Evolutionary conservation across 2,329 filamentous ascomycete genomes (phyloP).

Genomic region (Talaromyces piceae): DNA sequence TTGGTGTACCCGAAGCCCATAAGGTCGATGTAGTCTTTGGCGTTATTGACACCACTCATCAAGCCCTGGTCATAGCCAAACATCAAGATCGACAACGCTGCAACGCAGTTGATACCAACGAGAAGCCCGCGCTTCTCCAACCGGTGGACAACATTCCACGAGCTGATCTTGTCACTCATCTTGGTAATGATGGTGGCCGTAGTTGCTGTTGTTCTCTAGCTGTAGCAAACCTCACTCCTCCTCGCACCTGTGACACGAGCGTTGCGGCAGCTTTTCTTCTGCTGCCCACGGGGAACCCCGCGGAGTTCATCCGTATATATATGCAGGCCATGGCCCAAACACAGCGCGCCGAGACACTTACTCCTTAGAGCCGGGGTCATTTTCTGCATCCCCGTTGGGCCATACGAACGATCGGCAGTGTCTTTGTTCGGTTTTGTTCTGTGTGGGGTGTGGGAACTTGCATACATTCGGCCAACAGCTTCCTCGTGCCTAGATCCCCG

Average conservation of each 20-base stretch:
- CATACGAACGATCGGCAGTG: background rate
- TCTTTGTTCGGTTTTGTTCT: background rate
- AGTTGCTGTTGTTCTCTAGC: no score
- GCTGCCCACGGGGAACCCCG: background rate
- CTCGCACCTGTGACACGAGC: background rate
- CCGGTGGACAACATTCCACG: constrained; percentile 46
- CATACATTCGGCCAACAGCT: background rate
- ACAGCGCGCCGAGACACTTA: background rate
- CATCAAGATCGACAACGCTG: constrained; percentile 61
- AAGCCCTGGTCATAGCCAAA: constrained; percentile 53
- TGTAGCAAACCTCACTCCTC: no score
- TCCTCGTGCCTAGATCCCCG: no score
- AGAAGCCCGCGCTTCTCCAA: constrained; percentile 51
- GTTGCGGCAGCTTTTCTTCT: background rate
- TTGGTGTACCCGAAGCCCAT: constrained; percentile 60
- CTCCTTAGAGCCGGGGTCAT: no score
- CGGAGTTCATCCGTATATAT: background rate
- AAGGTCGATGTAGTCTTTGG: constrained; percentile 54
- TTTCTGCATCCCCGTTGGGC: background rate
- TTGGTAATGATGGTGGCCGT: constrained; percentile 9
- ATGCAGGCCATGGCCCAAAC: background rate
- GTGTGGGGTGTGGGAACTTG: background rate
- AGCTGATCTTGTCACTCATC: constrained; percentile 33
- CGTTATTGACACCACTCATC: constrained; percentile 59
- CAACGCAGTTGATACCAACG: constrained; percentile 56